Percentiles rank a stretch among this genome's conserved stretches.
Evolutionary conservation across 345 rosid species (phyloP).

Genomic region (Dipteronia dyeriana): DNA sequence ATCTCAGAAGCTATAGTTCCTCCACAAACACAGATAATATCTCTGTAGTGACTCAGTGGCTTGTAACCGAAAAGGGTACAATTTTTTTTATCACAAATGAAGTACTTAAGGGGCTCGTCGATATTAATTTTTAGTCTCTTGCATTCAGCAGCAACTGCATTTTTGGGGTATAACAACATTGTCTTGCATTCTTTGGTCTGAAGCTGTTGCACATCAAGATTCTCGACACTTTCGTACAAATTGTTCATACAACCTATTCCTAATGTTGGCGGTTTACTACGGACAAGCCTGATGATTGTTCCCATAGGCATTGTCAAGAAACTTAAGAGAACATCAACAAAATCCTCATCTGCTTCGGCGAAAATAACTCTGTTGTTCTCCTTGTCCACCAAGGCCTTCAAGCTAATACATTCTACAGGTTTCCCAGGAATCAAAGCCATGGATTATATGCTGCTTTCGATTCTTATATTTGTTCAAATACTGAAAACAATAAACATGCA

Average conservation of each 20-base stretch:
- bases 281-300: conserved; percentile 16
- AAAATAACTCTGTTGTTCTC: conserved; percentile 21
- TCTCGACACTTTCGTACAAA: conserved; percentile 25
- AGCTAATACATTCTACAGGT: not conserved
- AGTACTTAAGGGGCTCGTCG: not conserved
- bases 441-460: not conserved
- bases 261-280: not conserved
- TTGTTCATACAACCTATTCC: conserved; percentile 26
- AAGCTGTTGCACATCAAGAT: conserved; percentile 16
- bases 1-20: not conserved
- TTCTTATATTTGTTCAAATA: not conserved
- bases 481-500: not conserved
- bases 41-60: not conserved
- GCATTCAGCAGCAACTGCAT: conserved; percentile 13
- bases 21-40: conserved; percentile 15
- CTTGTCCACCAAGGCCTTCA: conserved; percentile 19
- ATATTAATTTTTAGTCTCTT: not conserved
- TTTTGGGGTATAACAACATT: conserved; percentile 26
- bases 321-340: conserved; percentile 30
- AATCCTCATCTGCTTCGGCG: conserved; percentile 23
- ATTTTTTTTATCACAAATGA: not conserved
- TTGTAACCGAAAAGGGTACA: not conserved
- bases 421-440: not conserved
- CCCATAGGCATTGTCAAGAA: conserved; percentile 35
- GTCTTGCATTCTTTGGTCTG: conserved; percentile 15